Evolutionary conservation across 2,329 filamentous ascomycete genomes (phyloP), one percentile per base, ranked within the genome.

Genomic region (Lachnellula occidentalis): DNA sequence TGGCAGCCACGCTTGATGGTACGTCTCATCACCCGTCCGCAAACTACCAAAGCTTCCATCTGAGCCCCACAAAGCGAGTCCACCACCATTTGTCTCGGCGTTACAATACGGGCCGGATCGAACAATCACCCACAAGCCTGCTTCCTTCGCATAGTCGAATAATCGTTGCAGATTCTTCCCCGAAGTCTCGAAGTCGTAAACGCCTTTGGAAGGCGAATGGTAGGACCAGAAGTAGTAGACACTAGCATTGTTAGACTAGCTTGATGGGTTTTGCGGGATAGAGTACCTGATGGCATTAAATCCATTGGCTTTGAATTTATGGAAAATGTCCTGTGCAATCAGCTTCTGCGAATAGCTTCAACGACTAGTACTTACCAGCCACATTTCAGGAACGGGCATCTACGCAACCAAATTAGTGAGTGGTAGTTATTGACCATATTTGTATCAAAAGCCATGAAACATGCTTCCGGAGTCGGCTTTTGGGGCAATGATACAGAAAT

Each of bases 181-280:
- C 0, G 76, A 71, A 0, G 72, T 74, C 42, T 76, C 71, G 52
- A 81, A 81, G 61, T 79, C 78, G 60, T 73, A 78, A 4, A 69
- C 66, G 17, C 68, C 75, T 59, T 69, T 70, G 12, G 72, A 73
- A 6, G 71, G 67, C 41, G 71, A 76, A 61, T 76, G 75, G 54
- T 77, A 78, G 4, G 73, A 76, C 74, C 75, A 78, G 66, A 77
- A 77, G 60, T 78, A 76, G 65, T 77, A 78, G 34, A 77, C 67
- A 55, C 72, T 63, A 17, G 1, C 22, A 8, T 2, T 34, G 34
- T 63, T 52, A 61, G 57, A 48, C 0, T n/a, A 24, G 22, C 11
- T 43, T 43, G 3, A 22, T n/a, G 14, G 9, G 17, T 3, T 7
- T 21, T 3, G 14, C 15, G 27, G 17, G 17, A 17, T 14, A 11